Evolutionary conservation across 768 basidiomycete species (phyloP), one percentile per base, ranked within the genome.

Genomic region (Tricholoma sp.): DNA sequence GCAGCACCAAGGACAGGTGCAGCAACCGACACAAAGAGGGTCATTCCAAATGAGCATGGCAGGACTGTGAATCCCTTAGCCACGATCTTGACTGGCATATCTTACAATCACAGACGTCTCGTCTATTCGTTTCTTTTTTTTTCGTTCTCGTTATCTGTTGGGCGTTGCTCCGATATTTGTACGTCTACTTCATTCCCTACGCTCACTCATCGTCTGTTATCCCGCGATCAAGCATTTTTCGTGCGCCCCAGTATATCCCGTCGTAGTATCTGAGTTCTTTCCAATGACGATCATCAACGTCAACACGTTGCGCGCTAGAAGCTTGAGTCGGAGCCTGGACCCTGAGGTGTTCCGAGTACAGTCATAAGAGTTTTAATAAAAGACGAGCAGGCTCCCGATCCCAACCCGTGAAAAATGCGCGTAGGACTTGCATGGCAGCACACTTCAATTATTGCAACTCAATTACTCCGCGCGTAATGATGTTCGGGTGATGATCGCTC

Each of bases 11-110:
- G 59, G 54, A 6, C 59, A 70, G 59, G 63, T 75, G 45, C 71
- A 71, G 52, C 47, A 49, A 49, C 66, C 71, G 54, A 60, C 65
- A 41, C 72, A 72, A 57, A 70, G 77, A 68, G 75, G 70, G 37
- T 70, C 77, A 15, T 80, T 81, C 71, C 80, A 77, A 63, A 78
- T 82, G 74, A 75, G 77, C 54, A 76, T 81, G 72, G 76, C 76
- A 58, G 77, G 78, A 59, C 70, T 78, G 71, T 80, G 65, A 76
- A 62, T 34, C 13, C 15, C 44, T 28, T 33, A 28, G 29, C 44
- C 39, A 51, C 50, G 52, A 57, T 50, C 52, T 47, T 56, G 57
- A 57, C 48, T 50, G 29, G 39, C 41, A 13, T 53, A 39, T 58
- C 9, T 53, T 51, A 49, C 37, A 34, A 54, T 31, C 47, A 50